These are phyloP conservation scores for Thermochaetoides dissita DNA, from an alignment of 2,329 filamentous ascomycete genomes.

Conservation along the genomic window DNA sequence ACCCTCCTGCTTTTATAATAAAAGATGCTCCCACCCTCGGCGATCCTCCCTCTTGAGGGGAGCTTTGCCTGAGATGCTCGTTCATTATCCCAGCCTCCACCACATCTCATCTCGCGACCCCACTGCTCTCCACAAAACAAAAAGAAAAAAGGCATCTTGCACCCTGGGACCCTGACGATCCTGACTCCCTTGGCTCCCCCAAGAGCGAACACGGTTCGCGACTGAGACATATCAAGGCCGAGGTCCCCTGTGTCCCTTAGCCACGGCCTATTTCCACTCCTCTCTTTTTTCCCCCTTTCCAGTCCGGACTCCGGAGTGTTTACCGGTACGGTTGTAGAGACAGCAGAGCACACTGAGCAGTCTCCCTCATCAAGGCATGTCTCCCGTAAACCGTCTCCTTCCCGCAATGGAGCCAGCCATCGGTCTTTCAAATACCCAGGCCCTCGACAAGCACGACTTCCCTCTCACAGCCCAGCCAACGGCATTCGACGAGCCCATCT, in stretches of 20 bases:
- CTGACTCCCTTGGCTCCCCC: too few species aligned
- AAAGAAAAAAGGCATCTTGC: too few species aligned
- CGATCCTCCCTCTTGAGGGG: background rate
- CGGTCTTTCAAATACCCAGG: constrained; percentile 6
- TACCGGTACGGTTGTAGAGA: too few species aligned
- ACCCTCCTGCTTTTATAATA: constrained; percentile 1
- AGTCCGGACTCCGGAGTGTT: too few species aligned
- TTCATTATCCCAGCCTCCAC: constrained; percentile 5
- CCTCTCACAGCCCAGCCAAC: constrained; percentile 5
- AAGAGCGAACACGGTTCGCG: background rate
- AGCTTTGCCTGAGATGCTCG: background rate
- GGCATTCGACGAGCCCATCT: constrained; percentile 11
- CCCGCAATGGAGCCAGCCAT: constrained; percentile 5
- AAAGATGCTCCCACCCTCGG: constrained; percentile 5
- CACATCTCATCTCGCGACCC: background rate
- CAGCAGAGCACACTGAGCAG: background rate
- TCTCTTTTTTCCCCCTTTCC: too few species aligned
- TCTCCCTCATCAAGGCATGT: constrained; percentile 10
- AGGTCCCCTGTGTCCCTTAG: constrained; percentile 4
- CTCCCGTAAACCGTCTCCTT: constrained; percentile 9
- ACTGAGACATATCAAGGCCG: constrained; percentile 5
- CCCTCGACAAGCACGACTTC: constrained; percentile 2
- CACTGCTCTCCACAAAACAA: background rate
- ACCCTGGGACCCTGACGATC: too few species aligned
- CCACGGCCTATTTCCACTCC: background rate